These are phyloP conservation scores for Colletotrichum lini DNA, from an alignment of 2,329 filamentous ascomycete species.

Conservation along the genomic window DNA sequence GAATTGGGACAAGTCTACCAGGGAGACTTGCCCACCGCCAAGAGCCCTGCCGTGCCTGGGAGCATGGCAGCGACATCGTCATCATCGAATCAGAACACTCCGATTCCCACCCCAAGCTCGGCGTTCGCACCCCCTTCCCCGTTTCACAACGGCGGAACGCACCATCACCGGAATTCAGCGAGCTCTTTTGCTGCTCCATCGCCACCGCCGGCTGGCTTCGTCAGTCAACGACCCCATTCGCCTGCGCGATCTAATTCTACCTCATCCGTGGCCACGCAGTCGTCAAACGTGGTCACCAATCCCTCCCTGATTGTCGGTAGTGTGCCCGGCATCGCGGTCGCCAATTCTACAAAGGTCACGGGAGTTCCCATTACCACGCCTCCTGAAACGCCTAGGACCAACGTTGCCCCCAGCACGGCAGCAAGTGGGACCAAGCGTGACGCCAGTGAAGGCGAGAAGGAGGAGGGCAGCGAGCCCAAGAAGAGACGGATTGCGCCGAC, in stretches of 20 bases:
- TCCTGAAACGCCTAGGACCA: conserved; percentile 83
- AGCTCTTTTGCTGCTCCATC: conserved; percentile 72
- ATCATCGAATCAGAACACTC: conserved; percentile 76
- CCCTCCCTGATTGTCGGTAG: conserved; percentile 84
- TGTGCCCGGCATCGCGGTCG: conserved; percentile 82
- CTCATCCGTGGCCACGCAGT: conserved; percentile 82
- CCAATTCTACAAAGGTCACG: conserved; percentile 75
- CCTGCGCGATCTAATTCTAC: conserved; percentile 89
- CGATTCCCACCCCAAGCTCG: conserved; percentile 79
- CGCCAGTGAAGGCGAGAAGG: conserved; percentile 68
- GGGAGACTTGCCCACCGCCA: conserved; percentile 72
- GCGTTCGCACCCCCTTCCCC: conserved; percentile 74
- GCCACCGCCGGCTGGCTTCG: conserved; percentile 70
- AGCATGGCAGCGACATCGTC: conserved; percentile 51
- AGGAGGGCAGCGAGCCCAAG: conserved; percentile 71
- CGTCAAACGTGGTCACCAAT: conserved; percentile 77
- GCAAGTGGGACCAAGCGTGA: conserved; percentile 68
- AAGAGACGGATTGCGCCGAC: conserved; percentile 81
- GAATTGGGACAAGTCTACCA: conserved; percentile 89
- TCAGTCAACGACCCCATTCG: conserved; percentile 78
- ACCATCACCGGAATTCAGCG: conserved; percentile 71
- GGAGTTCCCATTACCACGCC: conserved; percentile 87
- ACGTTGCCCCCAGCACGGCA: conserved; percentile 56
- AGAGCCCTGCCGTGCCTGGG: conserved; percentile 54
- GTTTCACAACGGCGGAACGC: conserved; percentile 62